Percentiles rank a stretch among this genome's conserved stretches.
Conservation (phyloP, 2,329 filamentous ascomycete species). For the Coniochaeta sp. region DNA sequence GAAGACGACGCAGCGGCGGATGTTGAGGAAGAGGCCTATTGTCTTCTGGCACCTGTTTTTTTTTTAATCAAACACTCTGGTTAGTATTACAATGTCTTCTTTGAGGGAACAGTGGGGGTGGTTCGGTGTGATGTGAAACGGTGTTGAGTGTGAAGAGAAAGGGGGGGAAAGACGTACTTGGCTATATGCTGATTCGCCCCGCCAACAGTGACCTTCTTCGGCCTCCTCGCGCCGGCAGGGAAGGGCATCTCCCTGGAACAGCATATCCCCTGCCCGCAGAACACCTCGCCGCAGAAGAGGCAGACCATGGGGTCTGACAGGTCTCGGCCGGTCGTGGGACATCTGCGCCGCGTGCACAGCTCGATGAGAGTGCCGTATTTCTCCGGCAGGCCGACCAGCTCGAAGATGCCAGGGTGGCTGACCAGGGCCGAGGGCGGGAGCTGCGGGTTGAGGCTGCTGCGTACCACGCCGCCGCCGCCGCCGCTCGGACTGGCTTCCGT, state of each 20-base stretch:
- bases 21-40: slow-evolving; percentile 91
- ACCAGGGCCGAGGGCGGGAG: slow-evolving; percentile 37
- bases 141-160: background rate
- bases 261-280: slow-evolving; percentile 90
- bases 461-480: slow-evolving; percentile 1
- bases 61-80: no score
- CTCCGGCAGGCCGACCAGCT: slow-evolving; percentile 84
- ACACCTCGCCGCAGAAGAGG: slow-evolving; percentile 92
- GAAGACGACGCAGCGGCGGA: slow-evolving; percentile 88
- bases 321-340: slow-evolving; percentile 86
- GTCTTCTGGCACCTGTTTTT: slow-evolving; percentile 69
- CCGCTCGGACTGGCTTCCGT: background rate
- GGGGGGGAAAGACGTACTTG: slow-evolving; percentile 50
- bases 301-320: slow-evolving; percentile 86
- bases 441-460: slow-evolving; percentile 1
- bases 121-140: no score
- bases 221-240: slow-evolving; percentile 28
- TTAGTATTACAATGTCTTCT: no score
- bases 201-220: slow-evolving; percentile 47
- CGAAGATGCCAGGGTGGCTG: slow-evolving; percentile 86
- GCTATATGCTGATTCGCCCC: slow-evolving; percentile 87
- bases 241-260: slow-evolving; percentile 56
- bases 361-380: slow-evolving; percentile 91
- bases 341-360: slow-evolving; percentile 75
- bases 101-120: no score